Evolutionary conservation across 805 yeast genomes (phyloP).

Genomic region (Kregervanrija delftensis): DNA sequence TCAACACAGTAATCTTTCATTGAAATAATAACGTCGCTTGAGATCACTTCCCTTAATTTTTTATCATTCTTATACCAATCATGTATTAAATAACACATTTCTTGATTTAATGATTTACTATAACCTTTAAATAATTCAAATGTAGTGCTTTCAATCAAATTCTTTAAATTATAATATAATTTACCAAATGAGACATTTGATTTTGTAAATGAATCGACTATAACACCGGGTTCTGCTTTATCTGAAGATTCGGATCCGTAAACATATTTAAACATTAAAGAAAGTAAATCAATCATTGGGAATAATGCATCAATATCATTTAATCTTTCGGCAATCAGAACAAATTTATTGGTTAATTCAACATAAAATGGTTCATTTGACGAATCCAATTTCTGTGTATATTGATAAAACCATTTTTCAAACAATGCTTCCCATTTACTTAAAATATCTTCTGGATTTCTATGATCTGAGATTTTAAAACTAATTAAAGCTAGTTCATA

Average conservation of each 20-base stretch:
- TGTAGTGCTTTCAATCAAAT: constrained; percentile 52
- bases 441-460: constrained; percentile 75
- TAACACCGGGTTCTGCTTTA: constrained; percentile 36
- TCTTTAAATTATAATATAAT: constrained; percentile 56
- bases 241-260: constrained; percentile 17
- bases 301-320: constrained; percentile 69
- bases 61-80: constrained; percentile 63
- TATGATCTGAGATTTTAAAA: constrained; percentile 77
- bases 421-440: constrained; percentile 75
- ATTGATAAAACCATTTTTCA: constrained; percentile 38
- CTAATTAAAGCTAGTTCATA: constrained; percentile 73
- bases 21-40: constrained; percentile 37
- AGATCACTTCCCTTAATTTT: constrained; percentile 50
- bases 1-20: constrained; percentile 42
- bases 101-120: constrained; percentile 32
- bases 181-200: constrained; percentile 61
- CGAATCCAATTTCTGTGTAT: constrained; percentile 14
- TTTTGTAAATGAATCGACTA: constrained; percentile 55
- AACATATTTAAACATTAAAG: constrained; percentile 54
- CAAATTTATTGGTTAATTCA: constrained; percentile 32
- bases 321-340: constrained; percentile 50
- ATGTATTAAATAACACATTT: constrained; percentile 58
- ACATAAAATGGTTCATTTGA: constrained; percentile 33
- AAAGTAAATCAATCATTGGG: constrained; percentile 67
- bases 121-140: constrained; percentile 47